Conservation (phyloP, 2,329 filamentous ascomycete species). For the Calonectria pteridis region DNA sequence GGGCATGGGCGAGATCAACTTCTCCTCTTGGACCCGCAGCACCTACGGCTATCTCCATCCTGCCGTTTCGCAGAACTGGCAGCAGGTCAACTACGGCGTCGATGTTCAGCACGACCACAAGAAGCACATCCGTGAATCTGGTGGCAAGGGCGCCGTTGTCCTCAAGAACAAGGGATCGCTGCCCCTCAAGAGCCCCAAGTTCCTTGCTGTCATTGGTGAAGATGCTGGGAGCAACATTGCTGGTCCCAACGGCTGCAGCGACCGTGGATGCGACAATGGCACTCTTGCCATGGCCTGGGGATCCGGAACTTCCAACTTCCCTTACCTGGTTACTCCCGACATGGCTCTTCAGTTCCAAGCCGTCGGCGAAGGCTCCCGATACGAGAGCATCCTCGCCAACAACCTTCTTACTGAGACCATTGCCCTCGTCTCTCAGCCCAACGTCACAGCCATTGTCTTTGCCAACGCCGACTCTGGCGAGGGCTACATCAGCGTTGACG, state of each 20-base stretch:
- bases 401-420: constrained; percentile 72
- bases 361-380: constrained; percentile 66
- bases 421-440: constrained; percentile 70
- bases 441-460: constrained; percentile 84
- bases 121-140: constrained; percentile 79
- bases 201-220: constrained; percentile 82
- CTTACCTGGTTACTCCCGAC: constrained; percentile 82
- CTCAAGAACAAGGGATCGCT: constrained; percentile 86
- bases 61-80: constrained; percentile 70
- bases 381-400: constrained; percentile 77
- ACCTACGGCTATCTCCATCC: constrained; percentile 79
- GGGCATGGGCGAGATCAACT: constrained; percentile 74
- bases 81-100: constrained; percentile 83
- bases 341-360: constrained; percentile 76
- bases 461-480: constrained; percentile 90
- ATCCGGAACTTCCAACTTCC: constrained; percentile 79
- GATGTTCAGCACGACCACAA: constrained; percentile 86
- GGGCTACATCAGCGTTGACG: constrained; percentile 85
- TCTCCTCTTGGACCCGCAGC: constrained; percentile 87
- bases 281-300: constrained; percentile 85
- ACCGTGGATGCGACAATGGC: constrained; percentile 72
- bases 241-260: constrained; percentile 83
- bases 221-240: constrained; percentile 82
- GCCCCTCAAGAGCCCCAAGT: constrained; percentile 83
- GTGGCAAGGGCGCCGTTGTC: constrained; percentile 84